Evolutionary conservation across 2,329 filamentous ascomycete species (phyloP), one percentile per base, ranked within the genome.

Genomic region (Diaporthe humulicola): DNA sequence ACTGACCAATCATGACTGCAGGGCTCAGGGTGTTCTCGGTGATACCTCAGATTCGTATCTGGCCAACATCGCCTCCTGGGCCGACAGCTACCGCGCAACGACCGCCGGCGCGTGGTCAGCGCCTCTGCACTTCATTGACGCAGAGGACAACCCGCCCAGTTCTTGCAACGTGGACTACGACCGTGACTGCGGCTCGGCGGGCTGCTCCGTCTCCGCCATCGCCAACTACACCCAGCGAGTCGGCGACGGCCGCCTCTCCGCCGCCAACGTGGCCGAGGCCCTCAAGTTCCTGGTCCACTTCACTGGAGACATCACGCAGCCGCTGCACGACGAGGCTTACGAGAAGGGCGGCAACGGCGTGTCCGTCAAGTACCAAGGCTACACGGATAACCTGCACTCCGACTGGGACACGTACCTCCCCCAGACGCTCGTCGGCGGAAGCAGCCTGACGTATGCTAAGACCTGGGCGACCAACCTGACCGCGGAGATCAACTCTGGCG

Each of bases 321-420:
- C 88, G 0, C 83, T 90, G 8, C 88, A 90, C 80, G 86, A 86
- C 77, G 88, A 90, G 79, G 85, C 85, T 14, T 84, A 88, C 71
- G 84, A 87, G 42, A 79, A 85, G 0, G 91, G 91, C 52, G 90
- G 90, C 4, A 92, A 91, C 79, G 81, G 81, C n/a, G 89, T 92
- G 76, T 77, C 82, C 0, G 90, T 92, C 8, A 83, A 82, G 1
- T 93, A 90, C 80, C 82, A 87, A 70, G 85, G 86, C 19, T 83
- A 86, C 33, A 78, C 79, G 50, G 89, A 88, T 38, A 93, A 93
- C 79, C 85, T 93, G 8, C 91, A 93, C 80, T 80, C 88, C 6
- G 85, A 89, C 69, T 93, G 91, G 91, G 91, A 93, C 79, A 90
- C 87, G 8, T 82, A 82, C 66, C 88, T 89, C 58, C 83, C 86